These are phyloP conservation scores for Aureobasidium sp. DNA, from an alignment of 2,329 filamentous ascomycete species.

Conservation along the genomic window DNA sequence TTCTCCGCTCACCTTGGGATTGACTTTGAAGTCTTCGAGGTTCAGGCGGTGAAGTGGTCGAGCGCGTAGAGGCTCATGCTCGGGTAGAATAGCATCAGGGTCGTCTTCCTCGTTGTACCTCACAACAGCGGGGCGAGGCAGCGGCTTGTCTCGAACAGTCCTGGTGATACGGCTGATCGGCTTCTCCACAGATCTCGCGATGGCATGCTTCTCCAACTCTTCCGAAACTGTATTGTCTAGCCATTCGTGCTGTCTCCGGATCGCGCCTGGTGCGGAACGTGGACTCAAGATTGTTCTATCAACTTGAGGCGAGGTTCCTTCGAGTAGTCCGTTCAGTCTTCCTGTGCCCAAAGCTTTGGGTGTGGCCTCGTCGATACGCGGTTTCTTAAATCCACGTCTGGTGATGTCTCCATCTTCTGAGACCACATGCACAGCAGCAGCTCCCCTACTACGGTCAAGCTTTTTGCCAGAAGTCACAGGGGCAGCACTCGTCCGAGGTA, in stretches of 20 bases:
- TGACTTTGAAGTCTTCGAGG: constrained; percentile 72
- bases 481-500: constrained; percentile 12
- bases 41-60: constrained; percentile 50
- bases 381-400: neutral
- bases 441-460: constrained; percentile 2
- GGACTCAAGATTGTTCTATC: constrained; percentile 8
- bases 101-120: neutral
- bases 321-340: neutral
- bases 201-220: neutral
- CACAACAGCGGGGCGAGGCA: neutral
- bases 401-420: constrained; percentile 12
- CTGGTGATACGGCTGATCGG: neutral
- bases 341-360: neutral
- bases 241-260: neutral
- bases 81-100: constrained; percentile 20
- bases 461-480: neutral
- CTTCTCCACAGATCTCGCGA: neutral
- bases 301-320: neutral
- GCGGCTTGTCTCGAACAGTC: neutral
- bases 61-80: constrained; percentile 45
- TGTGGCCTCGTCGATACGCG: neutral
- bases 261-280: neutral
- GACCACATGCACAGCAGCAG: constrained; percentile 6
- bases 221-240: neutral
- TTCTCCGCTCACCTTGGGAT: constrained; percentile 62